phyloP scores from a whole-genome alignment of 2,329 filamentous ascomycete species.

The Onygenales sp. region DNA sequence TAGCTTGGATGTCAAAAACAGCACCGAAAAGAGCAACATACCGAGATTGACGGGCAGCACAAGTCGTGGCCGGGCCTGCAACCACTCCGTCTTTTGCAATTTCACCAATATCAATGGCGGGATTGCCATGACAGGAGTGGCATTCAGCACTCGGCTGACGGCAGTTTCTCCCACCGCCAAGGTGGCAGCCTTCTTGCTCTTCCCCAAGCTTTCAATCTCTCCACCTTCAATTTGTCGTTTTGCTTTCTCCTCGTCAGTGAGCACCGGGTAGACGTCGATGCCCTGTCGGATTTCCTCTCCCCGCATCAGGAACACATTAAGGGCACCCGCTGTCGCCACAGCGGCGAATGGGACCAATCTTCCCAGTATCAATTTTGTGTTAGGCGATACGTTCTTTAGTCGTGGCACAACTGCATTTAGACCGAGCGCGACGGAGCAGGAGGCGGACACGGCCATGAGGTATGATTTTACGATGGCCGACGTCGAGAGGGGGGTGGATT shows the following conservation, averaged over 20 bases:
- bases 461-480: conserved; percentile 81
- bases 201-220: conserved; percentile 65
- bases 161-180: conserved; percentile 91
- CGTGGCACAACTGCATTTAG: conserved; percentile 84
- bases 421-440: conserved; percentile 85
- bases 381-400: conserved; percentile 64
- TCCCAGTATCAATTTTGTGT: conserved; percentile 64
- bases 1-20: not conserved
- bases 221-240: conserved; percentile 55
- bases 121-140: conserved; percentile 93
- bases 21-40: conserved; percentile 13
- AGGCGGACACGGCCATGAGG: conserved; percentile 81
- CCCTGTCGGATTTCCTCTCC: conserved; percentile 88
- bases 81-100: conserved; percentile 74
- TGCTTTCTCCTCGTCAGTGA: conserved; percentile 59
- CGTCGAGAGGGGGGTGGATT: conserved; percentile 78
- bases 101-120: conserved; percentile 78
- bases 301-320: conserved; percentile 98
- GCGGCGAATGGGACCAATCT: conserved; percentile 95
- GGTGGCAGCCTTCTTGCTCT: conserved; percentile 77
- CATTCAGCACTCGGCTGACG: conserved; percentile 81
- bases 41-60: conserved; percentile 77
- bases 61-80: conserved; percentile 65
- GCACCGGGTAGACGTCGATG: conserved; percentile 83
- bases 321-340: conserved; percentile 77